Base-by-base conservation (phyloP, 169 alveolate genomes). In the Plasmodium gaboni region DNA sequence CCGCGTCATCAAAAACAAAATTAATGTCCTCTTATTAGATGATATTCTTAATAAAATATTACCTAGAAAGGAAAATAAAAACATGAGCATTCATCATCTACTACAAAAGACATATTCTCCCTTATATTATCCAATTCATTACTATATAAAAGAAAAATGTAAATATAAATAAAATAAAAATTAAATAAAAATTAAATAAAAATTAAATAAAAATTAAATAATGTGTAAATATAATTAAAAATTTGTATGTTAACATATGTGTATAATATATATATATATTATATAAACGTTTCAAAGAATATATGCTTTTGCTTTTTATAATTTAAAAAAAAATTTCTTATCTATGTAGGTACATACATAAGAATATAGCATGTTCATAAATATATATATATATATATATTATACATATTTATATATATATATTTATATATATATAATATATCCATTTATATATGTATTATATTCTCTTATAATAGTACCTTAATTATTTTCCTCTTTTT, bases 91-190 rank as follows among this genome's bases (percentile, higher is more conserved):
- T 19, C 28, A 68, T 1, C 46, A 38, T 24, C 5, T 73, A 38
- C 71, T 73, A 28, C 12, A 48, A 12, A 73, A 48, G 42, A 28
- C 42, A 5, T 73, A 55, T 38, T 19, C 70, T 2, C 48, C 87
- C 2, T 59, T 55, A 5, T 73, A 73, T 60, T 55, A 73, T 42
- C 71, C 87, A 17, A 57, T 73, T 46, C 87, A 73, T 5, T 55
- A 73, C 57, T 51, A 73, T 51, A 57, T 73, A 22, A 44, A 55
- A 70, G 87, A 55, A 12, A 38, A 26, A 24, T 64, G 50, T 19
- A 22, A 4, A 60, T 9, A 60, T 9, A 60, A 15, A 17, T 6
- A 60, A 60, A 60, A 0, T 2, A 60, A 7, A 0, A 22, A 60
- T 15, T 15, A 60, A 60, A 60, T 0, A 60, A 15, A 60, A 15